Base-by-base conservation (phyloP, 495 filamentous ascomycete species). In the Pyronema omphalodes region DNA sequence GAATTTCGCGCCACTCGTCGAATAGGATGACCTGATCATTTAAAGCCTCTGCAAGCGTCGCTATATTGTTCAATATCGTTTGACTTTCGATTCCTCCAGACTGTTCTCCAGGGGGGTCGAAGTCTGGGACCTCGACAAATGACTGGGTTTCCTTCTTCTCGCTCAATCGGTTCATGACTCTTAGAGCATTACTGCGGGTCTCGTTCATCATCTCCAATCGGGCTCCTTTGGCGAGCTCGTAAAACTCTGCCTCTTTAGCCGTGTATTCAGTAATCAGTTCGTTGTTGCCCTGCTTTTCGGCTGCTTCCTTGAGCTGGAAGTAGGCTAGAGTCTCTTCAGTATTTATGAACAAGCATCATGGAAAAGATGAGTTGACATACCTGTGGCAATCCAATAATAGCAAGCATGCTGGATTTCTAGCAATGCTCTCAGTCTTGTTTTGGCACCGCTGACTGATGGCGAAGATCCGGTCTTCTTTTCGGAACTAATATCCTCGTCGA, bases 371-470 rank as follows among this genome's bases (percentile, higher is more conserved):
- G 11, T 3, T 7, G 18, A 2, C 39, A 12, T 41, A 41, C 44
- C 48, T 57, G 87, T 94, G 29, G 79, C 86, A 14, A 80, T 78
- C 65, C 93, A 94, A 66, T 94, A 96, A 0, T 76, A 71, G 40
- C 82, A 86, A 55, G 79, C 77, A 60, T 95, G 89, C 57, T 88
- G 76, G 39, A 93, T 63, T 64, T 93, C 85, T 3, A 95, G 72
- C 15, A 86, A 77, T 37, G 68, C 67, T 14, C 86, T 76, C 1
- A 96, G 72, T 41, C 76, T 75, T 41, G 80, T 78, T 34, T 69
- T 70, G 18, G 72, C 72, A n/a, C 68, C 67, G 6, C 56, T 55
- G 47, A 55, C 58, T 51, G 35, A 43, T 12, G 11, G 15, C 44
- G 17, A 37, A 29, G 5, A 29, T 29, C 23, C 23, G 14, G 58